Conservation (phyloP, 495 filamentous ascomycete species). For the Penicillium psychrofluorescens region DNA sequence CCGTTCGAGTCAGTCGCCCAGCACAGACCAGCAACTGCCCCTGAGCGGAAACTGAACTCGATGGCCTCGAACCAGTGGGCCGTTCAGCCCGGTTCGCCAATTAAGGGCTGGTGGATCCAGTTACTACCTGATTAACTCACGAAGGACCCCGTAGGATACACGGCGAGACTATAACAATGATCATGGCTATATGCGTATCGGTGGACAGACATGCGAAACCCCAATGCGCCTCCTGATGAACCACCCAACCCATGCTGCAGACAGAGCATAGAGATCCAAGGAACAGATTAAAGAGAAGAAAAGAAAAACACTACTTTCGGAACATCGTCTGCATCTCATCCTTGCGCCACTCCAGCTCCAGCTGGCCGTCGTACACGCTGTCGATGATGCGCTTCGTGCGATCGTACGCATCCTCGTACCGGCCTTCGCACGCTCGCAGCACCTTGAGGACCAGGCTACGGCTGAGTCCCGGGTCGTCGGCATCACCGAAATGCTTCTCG, state of each 20-base stretch:
- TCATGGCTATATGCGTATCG: no score
- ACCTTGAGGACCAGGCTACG: constrained; percentile 69
- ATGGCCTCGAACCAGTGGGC: constrained; percentile 16
- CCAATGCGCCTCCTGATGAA: no score
- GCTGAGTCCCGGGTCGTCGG: constrained; percentile 63
- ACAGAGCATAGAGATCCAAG: neutral
- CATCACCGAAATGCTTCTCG: constrained; percentile 93
- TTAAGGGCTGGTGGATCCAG: neutral
- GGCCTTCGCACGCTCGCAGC: constrained; percentile 69
- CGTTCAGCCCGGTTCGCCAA: neutral
- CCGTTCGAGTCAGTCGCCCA: neutral
- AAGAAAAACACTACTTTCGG: constrained; percentile 26
- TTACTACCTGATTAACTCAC: no score
- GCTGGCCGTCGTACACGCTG: constrained; percentile 55
- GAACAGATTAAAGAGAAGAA: constrained; percentile 5
- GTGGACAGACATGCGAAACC: no score
- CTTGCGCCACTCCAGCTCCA: constrained; percentile 56
- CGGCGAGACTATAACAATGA: no score
- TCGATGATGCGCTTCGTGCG: constrained; percentile 56
- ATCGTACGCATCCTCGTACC: constrained; percentile 68
- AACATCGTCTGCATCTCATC: constrained; percentile 51
- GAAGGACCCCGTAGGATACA: no score
- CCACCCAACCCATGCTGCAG: no score
- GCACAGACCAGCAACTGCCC: constrained; percentile 22
- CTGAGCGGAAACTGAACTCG: constrained; percentile 11